Percentiles rank a stretch among this genome's conserved stretches.
Conservation (phyloP, 2,329 filamentous ascomycete genomes). For the Fusarium sp. region DNA sequence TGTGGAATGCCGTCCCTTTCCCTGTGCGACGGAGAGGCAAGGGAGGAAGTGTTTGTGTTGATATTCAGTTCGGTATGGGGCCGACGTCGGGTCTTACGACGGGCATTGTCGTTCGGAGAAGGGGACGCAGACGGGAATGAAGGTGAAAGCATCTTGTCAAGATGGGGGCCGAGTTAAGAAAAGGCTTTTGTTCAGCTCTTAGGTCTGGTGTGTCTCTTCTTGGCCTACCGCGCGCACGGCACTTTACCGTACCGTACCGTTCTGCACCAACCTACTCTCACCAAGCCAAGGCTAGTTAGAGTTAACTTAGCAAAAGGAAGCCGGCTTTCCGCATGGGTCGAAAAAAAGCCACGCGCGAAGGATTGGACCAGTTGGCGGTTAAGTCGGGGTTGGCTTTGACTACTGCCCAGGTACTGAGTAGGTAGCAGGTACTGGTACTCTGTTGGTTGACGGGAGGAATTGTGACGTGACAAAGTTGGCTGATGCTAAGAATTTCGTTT, state of each 20-base stretch:
- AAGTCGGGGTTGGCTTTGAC: slow-evolving; percentile 16
- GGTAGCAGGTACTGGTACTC: slow-evolving; percentile 7
- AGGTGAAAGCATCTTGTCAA: slow-evolving; percentile 35
- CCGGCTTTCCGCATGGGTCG: slow-evolving; percentile 38
- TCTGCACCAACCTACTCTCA: slow-evolving; percentile 14
- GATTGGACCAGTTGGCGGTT: slow-evolving; percentile 36
- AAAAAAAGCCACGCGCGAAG: slow-evolving; percentile 40
- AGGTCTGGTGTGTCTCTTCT: slow-evolving; percentile 7
- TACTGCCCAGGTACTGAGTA: neutral
- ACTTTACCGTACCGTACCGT: slow-evolving; percentile 12
- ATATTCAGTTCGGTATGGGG: slow-evolving; percentile 42
- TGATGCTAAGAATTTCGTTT: slow-evolving; percentile 32
- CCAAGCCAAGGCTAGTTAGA: slow-evolving; percentile 27
- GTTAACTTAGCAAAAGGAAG: slow-evolving; percentile 33
- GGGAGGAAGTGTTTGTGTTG: slow-evolving; percentile 42
- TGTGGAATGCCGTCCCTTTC: slow-evolving; percentile 38
- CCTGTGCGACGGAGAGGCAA: slow-evolving; percentile 35
- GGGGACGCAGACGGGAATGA: slow-evolving; percentile 23
- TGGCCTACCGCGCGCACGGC: slow-evolving; percentile 20
- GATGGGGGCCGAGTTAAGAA: slow-evolving; percentile 29
- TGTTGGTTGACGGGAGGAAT: slow-evolving; percentile 29
- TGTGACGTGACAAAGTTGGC: slow-evolving; percentile 45
- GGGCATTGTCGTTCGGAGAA: slow-evolving; percentile 43
- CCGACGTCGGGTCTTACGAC: slow-evolving; percentile 41
- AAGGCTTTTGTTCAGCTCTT: slow-evolving; percentile 32